A percentile compares a stretch with the other conserved stretches of the same genome.
These are phyloP conservation scores for Xylariaceae sp. DNA, from an alignment of 2,329 filamentous ascomycete species.

Conservation along the genomic window DNA sequence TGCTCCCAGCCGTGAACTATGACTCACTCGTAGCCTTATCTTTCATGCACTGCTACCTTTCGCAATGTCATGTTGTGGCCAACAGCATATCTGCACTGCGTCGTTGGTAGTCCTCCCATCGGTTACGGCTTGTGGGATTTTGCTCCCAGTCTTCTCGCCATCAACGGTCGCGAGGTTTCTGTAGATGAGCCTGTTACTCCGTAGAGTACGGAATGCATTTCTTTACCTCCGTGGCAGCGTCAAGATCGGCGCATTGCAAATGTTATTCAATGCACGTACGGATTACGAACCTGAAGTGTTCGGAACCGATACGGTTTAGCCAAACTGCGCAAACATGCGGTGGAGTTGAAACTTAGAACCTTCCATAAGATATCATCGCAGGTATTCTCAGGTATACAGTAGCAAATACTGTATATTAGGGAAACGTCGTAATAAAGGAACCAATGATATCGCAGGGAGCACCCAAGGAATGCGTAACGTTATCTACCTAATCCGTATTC, in stretches of 20 bases:
- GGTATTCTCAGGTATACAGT: not conserved
- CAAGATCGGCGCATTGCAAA: no score
- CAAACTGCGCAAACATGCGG: constrained; percentile 11
- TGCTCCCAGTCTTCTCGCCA: not conserved
- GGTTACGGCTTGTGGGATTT: no score
- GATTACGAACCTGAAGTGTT: not conserved
- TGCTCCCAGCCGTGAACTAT: constrained; percentile 22
- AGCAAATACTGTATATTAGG: not conserved
- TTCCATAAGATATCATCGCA: not conserved
- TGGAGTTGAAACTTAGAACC: not conserved
- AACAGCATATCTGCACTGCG: constrained; percentile 1
- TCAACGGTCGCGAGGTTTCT: not conserved
- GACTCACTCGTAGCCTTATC: constrained; percentile 28
- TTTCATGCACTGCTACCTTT: constrained; percentile 14
- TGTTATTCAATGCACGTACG: no score
- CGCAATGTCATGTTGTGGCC: constrained; percentile 6
- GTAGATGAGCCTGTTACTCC: no score
- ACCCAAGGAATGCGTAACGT: not conserved
- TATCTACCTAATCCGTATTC: not conserved
- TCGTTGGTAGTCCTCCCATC: not conserved
- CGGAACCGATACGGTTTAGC: constrained; percentile 17
- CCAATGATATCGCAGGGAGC: not conserved
- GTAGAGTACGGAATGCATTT: no score
- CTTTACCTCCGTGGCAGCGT: no score
- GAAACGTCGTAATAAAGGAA: not conserved